Percentiles rank a stretch among this genome's conserved stretches.
These are phyloP conservation scores for Orobanche coerulescens DNA, from an alignment of 257 asterid genomes.

Conservation along the genomic window DNA sequence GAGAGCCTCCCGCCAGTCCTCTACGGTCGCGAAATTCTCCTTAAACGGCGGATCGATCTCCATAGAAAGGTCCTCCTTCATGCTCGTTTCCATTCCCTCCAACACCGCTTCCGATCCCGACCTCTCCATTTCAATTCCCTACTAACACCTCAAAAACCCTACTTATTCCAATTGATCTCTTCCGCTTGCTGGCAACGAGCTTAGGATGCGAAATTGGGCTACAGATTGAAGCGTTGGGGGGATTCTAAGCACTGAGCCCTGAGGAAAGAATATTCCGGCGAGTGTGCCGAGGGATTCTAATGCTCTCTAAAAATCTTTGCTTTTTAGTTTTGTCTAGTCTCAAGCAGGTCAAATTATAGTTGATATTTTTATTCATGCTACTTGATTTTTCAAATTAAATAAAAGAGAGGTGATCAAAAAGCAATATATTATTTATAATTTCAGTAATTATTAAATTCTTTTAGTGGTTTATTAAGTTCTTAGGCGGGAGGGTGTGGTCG, in stretches of 20 bases:
- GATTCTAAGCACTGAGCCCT: conserved; percentile 3
- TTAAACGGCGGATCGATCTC: conserved; percentile 84
- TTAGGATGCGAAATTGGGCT: neutral
- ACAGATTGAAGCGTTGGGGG: neutral
- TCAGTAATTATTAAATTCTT: too few species aligned
- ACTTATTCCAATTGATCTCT: conserved; percentile 12
- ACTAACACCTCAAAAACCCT: conserved; percentile 31
- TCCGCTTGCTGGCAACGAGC: neutral
- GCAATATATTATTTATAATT: too few species aligned
- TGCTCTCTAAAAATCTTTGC: conserved; percentile 11
- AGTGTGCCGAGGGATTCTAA: conserved; percentile 16
- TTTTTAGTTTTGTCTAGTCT: too few species aligned
- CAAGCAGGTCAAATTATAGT: neutral
- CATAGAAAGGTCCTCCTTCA: conserved; percentile 80
- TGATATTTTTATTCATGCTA: too few species aligned
- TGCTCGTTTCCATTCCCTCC: conserved; percentile 51
- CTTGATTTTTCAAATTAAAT: too few species aligned
- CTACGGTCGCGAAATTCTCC: conserved; percentile 66
- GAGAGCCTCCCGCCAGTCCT: conserved; percentile 91
- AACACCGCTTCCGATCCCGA: conserved; percentile 65
- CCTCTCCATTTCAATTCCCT: conserved; percentile 38
- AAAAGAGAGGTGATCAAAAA: too few species aligned
- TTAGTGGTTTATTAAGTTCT: too few species aligned
- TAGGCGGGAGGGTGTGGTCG: too few species aligned
- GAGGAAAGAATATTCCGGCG: conserved; percentile 19